Conservation (phyloP, 2,329 filamentous ascomycete genomes). For the Colletotrichum lentis region DNA sequence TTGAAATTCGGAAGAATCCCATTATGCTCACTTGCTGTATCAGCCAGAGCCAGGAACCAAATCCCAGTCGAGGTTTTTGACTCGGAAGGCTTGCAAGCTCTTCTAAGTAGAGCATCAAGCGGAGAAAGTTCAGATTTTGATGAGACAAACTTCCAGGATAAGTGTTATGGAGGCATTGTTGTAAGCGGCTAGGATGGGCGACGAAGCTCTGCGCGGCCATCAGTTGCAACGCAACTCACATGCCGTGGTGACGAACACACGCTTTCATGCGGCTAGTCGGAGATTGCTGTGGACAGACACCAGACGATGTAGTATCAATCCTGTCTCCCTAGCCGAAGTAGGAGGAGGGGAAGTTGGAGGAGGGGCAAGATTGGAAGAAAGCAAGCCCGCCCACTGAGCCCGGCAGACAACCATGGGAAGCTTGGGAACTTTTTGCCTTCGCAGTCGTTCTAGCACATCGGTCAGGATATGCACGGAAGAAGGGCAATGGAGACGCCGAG, state of each 20-base stretch:
- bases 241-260: background rate
- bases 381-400: background rate
- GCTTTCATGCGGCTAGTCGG: background rate
- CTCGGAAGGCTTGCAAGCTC: background rate
- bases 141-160: background rate
- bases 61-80: background rate
- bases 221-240: background rate
- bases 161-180: background rate
- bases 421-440: background rate
- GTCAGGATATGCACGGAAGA: constrained; percentile 14
- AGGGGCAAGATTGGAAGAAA: background rate
- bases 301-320: no score
- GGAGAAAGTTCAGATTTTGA: background rate
- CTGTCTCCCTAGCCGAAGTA: no score
- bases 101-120: no score
- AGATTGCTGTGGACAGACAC: background rate
- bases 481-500: background rate
- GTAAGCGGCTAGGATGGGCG: no score
- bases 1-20: background rate
- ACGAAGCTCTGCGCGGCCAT: background rate
- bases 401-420: background rate
- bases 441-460: background rate
- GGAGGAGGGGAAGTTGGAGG: background rate
- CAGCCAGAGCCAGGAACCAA: background rate
- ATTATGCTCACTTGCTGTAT: background rate